phyloP scores from a whole-genome alignment of 257 asterid genomes.

The Nicotiana sylvestris region DNA sequence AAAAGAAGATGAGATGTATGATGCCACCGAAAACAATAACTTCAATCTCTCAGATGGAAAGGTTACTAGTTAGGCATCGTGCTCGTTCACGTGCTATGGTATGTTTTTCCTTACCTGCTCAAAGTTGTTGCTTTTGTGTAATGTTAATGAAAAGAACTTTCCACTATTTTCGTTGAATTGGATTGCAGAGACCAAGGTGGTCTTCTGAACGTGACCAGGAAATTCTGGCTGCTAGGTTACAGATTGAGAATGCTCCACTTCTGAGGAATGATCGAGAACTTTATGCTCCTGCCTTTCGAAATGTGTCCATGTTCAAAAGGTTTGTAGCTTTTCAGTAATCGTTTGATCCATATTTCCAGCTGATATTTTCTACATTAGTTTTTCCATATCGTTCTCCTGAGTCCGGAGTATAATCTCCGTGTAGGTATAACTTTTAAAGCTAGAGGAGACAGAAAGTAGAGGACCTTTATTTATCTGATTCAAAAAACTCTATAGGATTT shows the following conservation, averaged over 20 bases:
- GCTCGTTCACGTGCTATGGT: slow-evolving; percentile 92
- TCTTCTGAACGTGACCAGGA: slow-evolving; percentile 72
- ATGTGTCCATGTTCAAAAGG: slow-evolving; percentile 80
- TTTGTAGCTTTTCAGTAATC: slow-evolving; percentile 10
- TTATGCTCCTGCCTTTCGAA: slow-evolving; percentile 68
- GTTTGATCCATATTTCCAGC: not conserved
- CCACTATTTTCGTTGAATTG: not conserved
- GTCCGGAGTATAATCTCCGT: not conserved
- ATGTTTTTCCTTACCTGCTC: slow-evolving; percentile 15
- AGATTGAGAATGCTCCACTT: slow-evolving; percentile 58
- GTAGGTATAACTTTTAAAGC: not conserved
- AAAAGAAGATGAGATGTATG: slow-evolving; percentile 71
- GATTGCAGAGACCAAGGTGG: slow-evolving; percentile 79
- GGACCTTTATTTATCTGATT: not conserved
- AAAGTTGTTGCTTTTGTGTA: not conserved
- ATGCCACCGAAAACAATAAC: slow-evolving; percentile 81
- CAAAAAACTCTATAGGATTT: not conserved
- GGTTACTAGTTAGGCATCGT: slow-evolving; percentile 50
- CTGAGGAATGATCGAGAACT: slow-evolving; percentile 50
- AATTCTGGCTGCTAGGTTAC: slow-evolving; percentile 50
- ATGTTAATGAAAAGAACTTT: not conserved
- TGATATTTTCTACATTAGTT: not conserved
- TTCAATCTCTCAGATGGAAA: slow-evolving; percentile 56
- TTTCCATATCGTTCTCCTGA: not conserved
- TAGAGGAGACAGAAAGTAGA: not conserved